Evolutionary conservation across 179 eudicot genomes (phyloP), one percentile per base, ranked within the genome.

Genomic region (Gypsophila paniculata): DNA sequence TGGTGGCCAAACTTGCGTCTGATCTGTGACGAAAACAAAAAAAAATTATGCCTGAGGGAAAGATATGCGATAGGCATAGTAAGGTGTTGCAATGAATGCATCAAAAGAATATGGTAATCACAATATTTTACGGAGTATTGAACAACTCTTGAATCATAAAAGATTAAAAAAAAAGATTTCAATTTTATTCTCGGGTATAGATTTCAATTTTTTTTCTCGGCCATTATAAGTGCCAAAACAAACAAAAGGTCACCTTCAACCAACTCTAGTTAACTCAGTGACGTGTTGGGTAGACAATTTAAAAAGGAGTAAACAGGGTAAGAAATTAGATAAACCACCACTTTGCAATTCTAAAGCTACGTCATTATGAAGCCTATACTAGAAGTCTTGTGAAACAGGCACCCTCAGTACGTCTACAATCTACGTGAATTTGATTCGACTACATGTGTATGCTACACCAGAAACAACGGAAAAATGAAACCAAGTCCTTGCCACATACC

Each of bases 1-100:
- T 87, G 92, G 65, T 38, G 77, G 58, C 99, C 99, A 81, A 94
- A 94, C 81, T 89, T 94, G 75, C 72, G 75, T 78, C 84, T 89
- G 38, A 91, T 84, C 97, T 94, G 97, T 68, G 36, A 57, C 59
- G 2, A 29, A 79, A 65, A 61, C 34, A 29, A 79, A 65, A 61
- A 61, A 32, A 36, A 61, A 34, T 29, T 29, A 61, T 61, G 39
- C 65, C 14, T 26, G 39, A 61, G 18, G 11, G 21, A 26, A 36
- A 26, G 65, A 25, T 59, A 59, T 59, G 62, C 26, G 23, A 25
- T 59, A 59, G 62, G 26, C 62, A 23, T 22, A 59, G 62, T 59
- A 59, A 22, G 62, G 26, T 34, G 34, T 55, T 22, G 29, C 65
- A 61, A 61, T 32, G 39, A 26, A 61, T 12, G 12, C 2, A 14